Evolutionary conservation across 108 stramenopile genomes (phyloP).

Genomic region (Schizochytrium sp.): DNA sequence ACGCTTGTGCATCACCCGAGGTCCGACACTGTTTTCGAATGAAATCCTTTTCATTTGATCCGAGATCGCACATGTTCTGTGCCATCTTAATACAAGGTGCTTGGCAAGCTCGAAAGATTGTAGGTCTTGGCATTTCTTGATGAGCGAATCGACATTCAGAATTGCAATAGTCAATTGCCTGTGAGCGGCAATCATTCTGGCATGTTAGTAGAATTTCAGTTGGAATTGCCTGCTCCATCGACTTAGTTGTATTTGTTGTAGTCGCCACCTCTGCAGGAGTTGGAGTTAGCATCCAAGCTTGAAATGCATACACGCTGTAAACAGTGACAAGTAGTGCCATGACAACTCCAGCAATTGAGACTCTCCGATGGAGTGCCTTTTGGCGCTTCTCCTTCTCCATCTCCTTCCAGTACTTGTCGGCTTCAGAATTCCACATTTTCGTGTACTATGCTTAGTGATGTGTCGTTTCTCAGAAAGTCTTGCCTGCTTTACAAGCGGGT

Average conservation of each 20-base stretch:
- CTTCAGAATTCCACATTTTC: slow-evolving; percentile 29
- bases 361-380: background rate
- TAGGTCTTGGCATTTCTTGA: slow-evolving; percentile 61
- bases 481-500: no score
- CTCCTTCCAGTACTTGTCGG: slow-evolving; percentile 61
- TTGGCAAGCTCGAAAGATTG: slow-evolving; percentile 38
- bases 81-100: slow-evolving; percentile 20
- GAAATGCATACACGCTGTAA: background rate
- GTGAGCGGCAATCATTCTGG: background rate
- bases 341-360: background rate
- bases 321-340: background rate
- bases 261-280: no score
- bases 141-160: slow-evolving; percentile 39
- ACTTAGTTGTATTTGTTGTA: background rate
- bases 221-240: background rate
- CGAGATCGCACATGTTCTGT: slow-evolving; percentile 19
- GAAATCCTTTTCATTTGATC: background rate
- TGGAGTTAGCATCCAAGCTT: background rate
- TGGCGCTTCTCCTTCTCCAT: slow-evolving; percentile 32
- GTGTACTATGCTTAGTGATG: background rate
- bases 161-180: slow-evolving; percentile 29
- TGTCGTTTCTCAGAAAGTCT: background rate
- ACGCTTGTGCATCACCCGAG: background rate
- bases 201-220: slow-evolving; percentile 6
- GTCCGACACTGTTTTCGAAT: slow-evolving; percentile 43